Percentiles rank a stretch among this genome's conserved stretches.
Conservation (phyloP, 2,329 filamentous ascomycete genomes). For the Blastomyces percursus region DNA sequence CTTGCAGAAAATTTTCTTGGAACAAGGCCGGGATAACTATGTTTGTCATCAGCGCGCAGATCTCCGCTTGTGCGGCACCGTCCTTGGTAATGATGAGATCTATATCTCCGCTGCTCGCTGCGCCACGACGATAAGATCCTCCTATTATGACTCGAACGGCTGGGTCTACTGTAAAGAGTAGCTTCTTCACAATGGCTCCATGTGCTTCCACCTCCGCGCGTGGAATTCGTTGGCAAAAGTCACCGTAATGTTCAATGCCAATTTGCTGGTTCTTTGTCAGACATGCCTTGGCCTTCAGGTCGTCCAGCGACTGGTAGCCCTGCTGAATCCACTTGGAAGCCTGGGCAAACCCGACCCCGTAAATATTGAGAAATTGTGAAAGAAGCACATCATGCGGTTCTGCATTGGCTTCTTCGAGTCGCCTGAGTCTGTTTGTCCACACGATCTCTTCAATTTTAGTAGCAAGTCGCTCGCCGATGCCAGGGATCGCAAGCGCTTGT, state of each 20-base stretch:
- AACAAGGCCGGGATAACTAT: constrained; percentile 54
- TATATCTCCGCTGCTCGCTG: constrained; percentile 64
- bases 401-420: constrained; percentile 57
- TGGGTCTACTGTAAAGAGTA: constrained; percentile 50
- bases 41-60: constrained; percentile 53
- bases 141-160: constrained; percentile 60
- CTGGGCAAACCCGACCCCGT: constrained; percentile 61
- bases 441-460: constrained; percentile 85
- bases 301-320: constrained; percentile 63
- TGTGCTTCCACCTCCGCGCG: constrained; percentile 63
- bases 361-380: constrained; percentile 63
- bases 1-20: constrained; percentile 54
- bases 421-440: constrained; percentile 56
- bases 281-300: constrained; percentile 51
- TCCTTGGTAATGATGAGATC: constrained; percentile 72
- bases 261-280: constrained; percentile 61
- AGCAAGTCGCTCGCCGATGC: constrained; percentile 62
- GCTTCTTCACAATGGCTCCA: constrained; percentile 50
- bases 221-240: constrained; percentile 69
- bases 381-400: constrained; percentile 57
- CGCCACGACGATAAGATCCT: constrained; percentile 76
- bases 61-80: constrained; percentile 45
- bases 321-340: constrained; percentile 66
- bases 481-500: constrained; percentile 56
- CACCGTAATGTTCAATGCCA: constrained; percentile 67